Evolutionary conservation across 805 yeast genomes (phyloP).

Genomic region (Suhomyces vadensis): DNA sequence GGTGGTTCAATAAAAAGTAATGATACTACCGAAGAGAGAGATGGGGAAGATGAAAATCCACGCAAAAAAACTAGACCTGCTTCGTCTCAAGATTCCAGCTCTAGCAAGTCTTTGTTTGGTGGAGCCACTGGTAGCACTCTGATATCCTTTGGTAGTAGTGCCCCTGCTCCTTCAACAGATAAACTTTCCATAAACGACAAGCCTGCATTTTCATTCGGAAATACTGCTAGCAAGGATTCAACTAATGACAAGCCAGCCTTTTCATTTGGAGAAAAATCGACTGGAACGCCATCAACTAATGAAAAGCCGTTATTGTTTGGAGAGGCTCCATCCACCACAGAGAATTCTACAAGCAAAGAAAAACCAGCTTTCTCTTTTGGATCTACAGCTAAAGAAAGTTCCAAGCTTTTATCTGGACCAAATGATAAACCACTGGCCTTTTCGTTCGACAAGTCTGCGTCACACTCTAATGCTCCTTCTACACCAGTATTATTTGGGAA

Average conservation of each 20-base stretch:
- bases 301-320: slow-evolving; percentile 21
- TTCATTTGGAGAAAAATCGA: slow-evolving; percentile 18
- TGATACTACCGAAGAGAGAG: slow-evolving; percentile 5
- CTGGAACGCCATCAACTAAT: slow-evolving; percentile 2
- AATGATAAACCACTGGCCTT: slow-evolving; percentile 11
- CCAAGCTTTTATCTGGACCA: not conserved
- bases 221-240: too few relatives aligned
- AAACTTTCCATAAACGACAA: too few relatives aligned
- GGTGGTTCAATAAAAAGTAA: slow-evolving; percentile 10
- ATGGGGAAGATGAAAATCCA: slow-evolving; percentile 4
- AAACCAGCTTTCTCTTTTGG: slow-evolving; percentile 18
- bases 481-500: slow-evolving; percentile 5
- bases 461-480: slow-evolving; percentile 1
- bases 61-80: not conserved
- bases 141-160: not conserved
- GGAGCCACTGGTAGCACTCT: too few relatives aligned
- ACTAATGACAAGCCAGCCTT: slow-evolving; percentile 13
- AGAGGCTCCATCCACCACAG: not conserved
- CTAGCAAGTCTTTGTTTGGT: slow-evolving; percentile 20
- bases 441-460: slow-evolving; percentile 17
- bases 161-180: not conserved
- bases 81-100: not conserved
- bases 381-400: not conserved
- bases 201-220: slow-evolving; percentile 21
- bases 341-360: slow-evolving; percentile 1